Base-by-base conservation (phyloP, 768 basidiomycete species). In the Termitomyces sp. region DNA sequence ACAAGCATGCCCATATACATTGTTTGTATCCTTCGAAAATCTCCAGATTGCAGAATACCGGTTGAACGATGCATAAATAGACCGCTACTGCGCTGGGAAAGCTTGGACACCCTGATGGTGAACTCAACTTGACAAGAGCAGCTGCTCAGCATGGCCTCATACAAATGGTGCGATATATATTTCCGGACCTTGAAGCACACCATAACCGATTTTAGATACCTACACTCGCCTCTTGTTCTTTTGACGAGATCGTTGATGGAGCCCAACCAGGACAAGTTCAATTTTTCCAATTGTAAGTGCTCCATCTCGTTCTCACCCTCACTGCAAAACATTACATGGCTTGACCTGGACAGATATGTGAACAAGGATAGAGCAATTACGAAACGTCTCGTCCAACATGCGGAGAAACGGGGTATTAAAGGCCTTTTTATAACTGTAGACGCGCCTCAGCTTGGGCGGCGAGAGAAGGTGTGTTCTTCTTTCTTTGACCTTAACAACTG, bases 371-470 rank as follows among this genome's bases (percentile, higher is more conserved):
- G 93, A 15, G 81, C 80, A 33, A 85, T 93, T 60, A 97, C 95
- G 6, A 86, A 88, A 71, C 84, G 86, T 58, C 85, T 94, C 54
- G 91, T 98, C 0, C 85, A 91, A 65, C 92, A 96, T 63, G 97
- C 97, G 1, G 94, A 95, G 72, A 76, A 81, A 62, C 84, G 94
- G 30, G 96, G 96, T 2, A 83, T 99, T 68, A 95, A 94, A 70
- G 96, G 82, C 4, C 76, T 98, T 13, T 98, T 98, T 73, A 97
- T 98, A 70, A 98, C 96, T 0, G 96, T 98, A 30, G 96, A 98
- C 74, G 96, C 96, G 0, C 96, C 96, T 6, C 95, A 97, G 65
- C 86, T 98, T 11, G 96, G 96, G 46, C 84, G 95, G 13, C 82
- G 95, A 59, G 95, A 96, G 71, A 95, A 95, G 75, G 85, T 76